phyloP scores from a whole-genome alignment of 2,329 filamentous ascomycete genomes.

The Dissoconium aciculare region DNA sequence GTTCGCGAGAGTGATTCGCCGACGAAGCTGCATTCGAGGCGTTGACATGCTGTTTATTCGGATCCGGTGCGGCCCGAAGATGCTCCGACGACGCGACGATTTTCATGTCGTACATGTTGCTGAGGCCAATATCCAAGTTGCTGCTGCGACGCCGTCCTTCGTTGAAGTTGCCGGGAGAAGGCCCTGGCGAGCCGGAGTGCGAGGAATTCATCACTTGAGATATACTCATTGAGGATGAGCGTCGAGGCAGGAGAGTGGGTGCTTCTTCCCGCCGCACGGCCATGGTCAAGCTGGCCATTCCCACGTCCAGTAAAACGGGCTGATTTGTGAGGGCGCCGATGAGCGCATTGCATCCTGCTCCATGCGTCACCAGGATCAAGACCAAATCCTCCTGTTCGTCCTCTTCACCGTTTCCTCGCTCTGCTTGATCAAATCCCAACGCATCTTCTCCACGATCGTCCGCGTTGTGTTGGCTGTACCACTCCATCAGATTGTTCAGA shows the following conservation, averaged over 20 bases:
- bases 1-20: too few relatives aligned
- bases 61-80: conserved; percentile 42
- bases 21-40: too few relatives aligned
- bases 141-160: conserved; percentile 24
- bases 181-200: conserved; percentile 5
- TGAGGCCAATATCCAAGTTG: conserved; percentile 31
- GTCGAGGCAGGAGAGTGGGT: conserved; percentile 5
- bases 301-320: conserved; percentile 78
- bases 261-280: conserved; percentile 46
- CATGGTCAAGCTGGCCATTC: conserved; percentile 82
- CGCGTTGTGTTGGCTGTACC: conserved; percentile 47
- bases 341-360: conserved; percentile 87
- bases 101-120: conserved; percentile 55
- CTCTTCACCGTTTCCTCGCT: conserved; percentile 19
- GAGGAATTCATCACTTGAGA: conserved; percentile 1
- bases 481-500: conserved; percentile 62
- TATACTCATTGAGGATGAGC: conserved; percentile 1
- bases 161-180: conserved; percentile 12
- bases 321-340: conserved; percentile 85
- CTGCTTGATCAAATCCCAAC: conserved; percentile 23
- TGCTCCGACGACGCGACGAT: conserved; percentile 64
- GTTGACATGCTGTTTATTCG: too few relatives aligned
- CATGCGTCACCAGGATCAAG: conserved; percentile 79
- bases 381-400: conserved; percentile 55
- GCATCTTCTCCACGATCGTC: conserved; percentile 23